phyloP scores from a whole-genome alignment of 2,329 filamentous ascomycete genomes.

The Talaromyces sp. region DNA sequence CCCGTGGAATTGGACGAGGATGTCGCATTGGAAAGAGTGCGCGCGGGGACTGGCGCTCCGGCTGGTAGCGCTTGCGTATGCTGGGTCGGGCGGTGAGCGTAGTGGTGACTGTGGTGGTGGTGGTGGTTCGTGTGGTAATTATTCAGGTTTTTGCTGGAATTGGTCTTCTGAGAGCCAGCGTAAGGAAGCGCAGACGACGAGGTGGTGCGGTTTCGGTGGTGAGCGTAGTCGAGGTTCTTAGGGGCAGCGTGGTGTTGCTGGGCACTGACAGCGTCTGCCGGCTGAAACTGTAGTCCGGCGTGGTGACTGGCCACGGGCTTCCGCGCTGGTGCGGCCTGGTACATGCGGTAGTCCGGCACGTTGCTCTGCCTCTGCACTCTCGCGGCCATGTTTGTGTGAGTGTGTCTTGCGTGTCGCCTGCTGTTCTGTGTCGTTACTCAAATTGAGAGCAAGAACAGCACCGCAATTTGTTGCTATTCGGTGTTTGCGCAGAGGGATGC shows the following conservation, averaged over 20 bases:
- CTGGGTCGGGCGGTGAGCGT: conserved; percentile 18
- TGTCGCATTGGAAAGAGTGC: conserved; percentile 35
- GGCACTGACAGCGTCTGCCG: conserved; percentile 7
- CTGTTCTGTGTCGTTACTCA: neutral
- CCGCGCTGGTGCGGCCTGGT: conserved; percentile 18
- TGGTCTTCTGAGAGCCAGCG: conserved; percentile 9
- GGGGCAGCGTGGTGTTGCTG: conserved; percentile 5
- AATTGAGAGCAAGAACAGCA: neutral
- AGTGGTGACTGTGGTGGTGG: conserved; percentile 15
- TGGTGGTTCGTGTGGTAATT: neutral
- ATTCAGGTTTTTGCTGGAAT: neutral
- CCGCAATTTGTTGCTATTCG: neutral
- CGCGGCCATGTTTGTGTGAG: conserved; percentile 16
- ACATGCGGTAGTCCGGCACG: conserved; percentile 30
- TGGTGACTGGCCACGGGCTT: conserved; percentile 11
- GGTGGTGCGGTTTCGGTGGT: conserved; percentile 30
- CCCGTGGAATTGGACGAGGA: conserved; percentile 36
- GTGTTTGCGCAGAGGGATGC: neutral
- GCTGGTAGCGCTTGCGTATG: conserved; percentile 18
- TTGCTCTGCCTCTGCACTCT: conserved; percentile 23
- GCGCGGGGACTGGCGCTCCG: conserved; percentile 16
- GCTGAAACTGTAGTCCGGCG: conserved; percentile 13
- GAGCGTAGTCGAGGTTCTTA: conserved; percentile 11
- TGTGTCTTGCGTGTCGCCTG: neutral
- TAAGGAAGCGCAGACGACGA: conserved; percentile 31